Evolutionary conservation across 768 basidiomycete genomes (phyloP), one percentile per base, ranked within the genome.

Genomic region (Termitomyces sp.): DNA sequence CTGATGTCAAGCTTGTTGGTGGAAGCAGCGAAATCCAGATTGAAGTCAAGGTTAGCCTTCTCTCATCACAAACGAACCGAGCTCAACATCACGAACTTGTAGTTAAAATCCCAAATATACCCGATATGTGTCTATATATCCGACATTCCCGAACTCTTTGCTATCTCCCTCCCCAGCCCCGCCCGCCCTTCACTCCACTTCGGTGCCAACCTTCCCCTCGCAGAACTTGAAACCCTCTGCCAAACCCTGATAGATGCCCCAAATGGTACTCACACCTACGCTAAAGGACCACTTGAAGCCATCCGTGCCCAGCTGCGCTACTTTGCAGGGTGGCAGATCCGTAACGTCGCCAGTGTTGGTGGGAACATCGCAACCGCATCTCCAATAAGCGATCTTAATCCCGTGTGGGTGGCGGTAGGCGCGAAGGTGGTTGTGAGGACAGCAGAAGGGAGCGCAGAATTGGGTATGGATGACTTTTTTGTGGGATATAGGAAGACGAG

Each of bases 21-120:
- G 62, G 62, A 9, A 63, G 62, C 33, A 63, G 62, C 16, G 62
- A 63, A 41, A 48, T 63, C 20, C 62, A 63, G 46, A 60, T 63
- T 22, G 62, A 63, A 45, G 54, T 63, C 41, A 63, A 63, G 42
- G 62, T 63, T 27, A 20, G 57, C 20, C 12, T 22, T 33, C 8
- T 16, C n/a, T 47, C 30, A 27, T 16, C 6, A 6, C n/a, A 42
- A 4, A 13, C 11, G 24, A 24, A 22, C 30, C 15, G 31, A 20
- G 5, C 20, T 39, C 45, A 33, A 58, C 8, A 46, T 3, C 18
- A 12, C 12, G 4, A 22, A 27, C 9, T n/a, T 24, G 22, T 16
- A 63, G 62, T 24, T 60, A 18, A 63, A 63, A 46, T 57, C 62
- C 9, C 62, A 60, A 52, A n/a, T 12, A 37, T 63, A 63, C 57